Evolutionary conservation across 331 rosid genomes (phyloP).

Genomic region (Erythrophleum ivorense): DNA sequence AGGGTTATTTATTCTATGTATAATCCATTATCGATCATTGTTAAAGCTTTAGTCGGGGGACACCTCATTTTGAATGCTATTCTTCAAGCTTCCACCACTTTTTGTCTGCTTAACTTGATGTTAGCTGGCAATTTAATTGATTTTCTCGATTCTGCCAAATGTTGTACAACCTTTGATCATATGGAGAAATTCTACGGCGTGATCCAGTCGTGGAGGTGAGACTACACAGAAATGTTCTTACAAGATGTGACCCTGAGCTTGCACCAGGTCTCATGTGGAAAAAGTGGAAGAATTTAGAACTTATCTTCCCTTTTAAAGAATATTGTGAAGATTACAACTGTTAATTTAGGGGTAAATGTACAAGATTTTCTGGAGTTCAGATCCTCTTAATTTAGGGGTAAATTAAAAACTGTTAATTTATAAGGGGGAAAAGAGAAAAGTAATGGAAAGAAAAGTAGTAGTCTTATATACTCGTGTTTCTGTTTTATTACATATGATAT

Average conservation of each 20-base stretch:
- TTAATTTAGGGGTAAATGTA: no score
- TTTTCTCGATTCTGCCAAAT: not conserved
- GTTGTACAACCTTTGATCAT: not conserved
- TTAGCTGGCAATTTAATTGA: not conserved
- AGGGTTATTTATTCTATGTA: conserved; percentile 35
- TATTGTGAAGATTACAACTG: not conserved
- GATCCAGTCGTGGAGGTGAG: not conserved
- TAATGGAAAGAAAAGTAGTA: no score
- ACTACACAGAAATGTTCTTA: not conserved
- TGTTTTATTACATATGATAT: no score
- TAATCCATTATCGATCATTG: conserved; percentile 26
- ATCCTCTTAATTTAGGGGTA: no score
- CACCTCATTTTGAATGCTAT: conserved; percentile 8
- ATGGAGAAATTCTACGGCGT: not conserved
- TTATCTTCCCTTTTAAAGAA: not conserved
- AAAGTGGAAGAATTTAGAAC: not conserved
- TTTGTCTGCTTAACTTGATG: not conserved
- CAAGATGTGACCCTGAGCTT: not conserved
- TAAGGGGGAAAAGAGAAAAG: no score
- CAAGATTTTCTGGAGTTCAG: no score
- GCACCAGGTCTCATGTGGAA: no score
- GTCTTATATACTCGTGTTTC: no score
- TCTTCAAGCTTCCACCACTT: not conserved
- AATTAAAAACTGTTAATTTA: no score
- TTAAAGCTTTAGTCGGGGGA: not conserved